A percentile compares a stretch with the other conserved stretches of the same genome.
phyloP scores from a whole-genome alignment of 345 rosid genomes.

The Bruguiera sexangula region DNA sequence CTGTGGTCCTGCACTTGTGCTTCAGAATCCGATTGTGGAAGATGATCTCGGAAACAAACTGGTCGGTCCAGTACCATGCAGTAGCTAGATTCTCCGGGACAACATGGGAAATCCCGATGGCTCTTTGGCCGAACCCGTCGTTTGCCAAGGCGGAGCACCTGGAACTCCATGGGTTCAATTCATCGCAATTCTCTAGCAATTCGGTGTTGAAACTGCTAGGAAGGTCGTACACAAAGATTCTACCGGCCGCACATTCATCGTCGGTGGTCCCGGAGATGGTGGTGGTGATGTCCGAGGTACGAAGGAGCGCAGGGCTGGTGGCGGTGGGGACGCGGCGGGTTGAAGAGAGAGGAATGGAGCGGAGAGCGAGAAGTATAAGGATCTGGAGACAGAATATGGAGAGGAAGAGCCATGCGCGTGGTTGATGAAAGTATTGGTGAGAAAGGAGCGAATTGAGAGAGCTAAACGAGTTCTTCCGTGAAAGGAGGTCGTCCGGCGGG shows the following conservation, averaged over 20 bases:
- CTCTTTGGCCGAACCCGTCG: conserved; percentile 65
- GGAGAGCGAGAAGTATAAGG: conserved; percentile 50
- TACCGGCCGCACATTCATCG: conserved; percentile 55
- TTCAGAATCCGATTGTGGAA: conserved; percentile 76
- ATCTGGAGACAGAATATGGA: conserved; percentile 57
- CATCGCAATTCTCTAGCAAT: conserved; percentile 56
- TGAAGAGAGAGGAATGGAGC: conserved; percentile 43
- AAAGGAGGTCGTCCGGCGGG: conserved; percentile 14
- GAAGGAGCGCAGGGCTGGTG: conserved; percentile 13
- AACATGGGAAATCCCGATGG: conserved; percentile 43
- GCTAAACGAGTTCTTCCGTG: conserved; percentile 40
- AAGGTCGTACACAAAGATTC: conserved; percentile 68
- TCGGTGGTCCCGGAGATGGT: conserved; percentile 5
- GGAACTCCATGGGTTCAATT: conserved; percentile 88
- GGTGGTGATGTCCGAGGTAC: conserved; percentile 27
- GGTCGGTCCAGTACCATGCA: conserved; percentile 94
- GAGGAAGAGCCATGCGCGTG: conserved; percentile 58
- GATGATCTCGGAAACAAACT: conserved; percentile 74
- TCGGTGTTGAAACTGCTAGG: conserved; percentile 62
- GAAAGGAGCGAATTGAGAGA: conserved; percentile 30
- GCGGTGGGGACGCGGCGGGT: conserved; percentile 9
- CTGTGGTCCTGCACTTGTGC: conserved; percentile 66
- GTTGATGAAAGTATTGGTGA: conserved; percentile 35
- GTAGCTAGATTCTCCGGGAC: conserved; percentile 57
- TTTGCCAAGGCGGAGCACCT: conserved; percentile 67